Evolutionary conservation across 305 asterid genomes (phyloP), one percentile per base, ranked within the genome.

Genomic region (Fraxinus sp.): DNA sequence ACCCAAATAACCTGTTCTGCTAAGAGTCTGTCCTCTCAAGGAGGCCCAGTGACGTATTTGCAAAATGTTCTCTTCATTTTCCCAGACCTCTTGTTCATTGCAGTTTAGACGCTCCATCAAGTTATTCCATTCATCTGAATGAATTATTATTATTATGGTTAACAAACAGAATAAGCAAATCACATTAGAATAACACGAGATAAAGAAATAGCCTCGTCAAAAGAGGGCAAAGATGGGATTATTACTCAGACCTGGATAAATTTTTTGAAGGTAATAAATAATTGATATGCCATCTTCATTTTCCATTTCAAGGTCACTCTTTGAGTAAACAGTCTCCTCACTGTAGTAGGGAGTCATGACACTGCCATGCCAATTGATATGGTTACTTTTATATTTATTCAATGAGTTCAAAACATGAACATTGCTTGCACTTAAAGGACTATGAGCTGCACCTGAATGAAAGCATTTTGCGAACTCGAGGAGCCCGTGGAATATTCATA

Each of bases 31-130:
- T 85, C 98, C 99, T 87, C 99, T 92, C 88, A 95, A 90, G 82
- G 99, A 97, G 62, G 98, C 99, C 99, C 98, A 95, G 78, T 97
- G 98, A 86, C 98, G 98, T 77, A 97, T 90, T 84, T 94, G 99
- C 84, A 97, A 90, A 82, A 90, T 91, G 87, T 85, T 93, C 83
- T 97, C 99, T 83, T 97, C 98, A 80, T 85, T 92, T 59, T 97
- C 98, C 94, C 91, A 93, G 74, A 95, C 80, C 83, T 94, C 97
- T 62, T 49, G 20, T 76, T 76, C 97, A 73, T 91, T 94, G 86
- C 98, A 97, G 74, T 91, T 91, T 82, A 97, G 84, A 79, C 99
- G 99, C 91, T 97, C 99, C 93, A 84, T 80, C 85, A 95, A 93
- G 89, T 97, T 97, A 81, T 78, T 91, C 99, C 99, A 97, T 93